Evolutionary conservation across 768 basidiomycete genomes (phyloP).

Genomic region (Xerocomellus dryophilus): DNA sequence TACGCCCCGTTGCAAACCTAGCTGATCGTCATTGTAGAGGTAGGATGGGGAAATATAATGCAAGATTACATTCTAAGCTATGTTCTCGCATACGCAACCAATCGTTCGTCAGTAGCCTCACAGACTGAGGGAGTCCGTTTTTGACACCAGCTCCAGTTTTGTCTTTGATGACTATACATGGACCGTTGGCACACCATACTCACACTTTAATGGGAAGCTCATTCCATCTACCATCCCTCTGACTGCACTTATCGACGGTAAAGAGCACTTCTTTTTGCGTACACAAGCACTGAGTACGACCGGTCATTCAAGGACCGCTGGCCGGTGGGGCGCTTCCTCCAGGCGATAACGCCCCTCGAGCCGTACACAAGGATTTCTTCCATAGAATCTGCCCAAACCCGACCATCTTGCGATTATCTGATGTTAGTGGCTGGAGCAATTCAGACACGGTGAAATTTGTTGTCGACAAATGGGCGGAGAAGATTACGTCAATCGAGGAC

Average conservation of each 20-base stretch:
- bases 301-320: conserved; percentile 31
- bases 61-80: conserved; percentile 36
- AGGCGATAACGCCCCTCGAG: conserved; percentile 28
- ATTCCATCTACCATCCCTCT: conserved; percentile 40
- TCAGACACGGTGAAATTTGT: conserved; percentile 28
- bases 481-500: conserved; percentile 33
- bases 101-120: conserved; percentile 32
- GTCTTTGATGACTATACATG: conserved; percentile 45
- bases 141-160: conserved; percentile 24
- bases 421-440: conserved; percentile 20
- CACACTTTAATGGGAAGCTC: conserved; percentile 31
- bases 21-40: conserved; percentile 19
- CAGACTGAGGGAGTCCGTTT: background rate
- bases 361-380: conserved; percentile 38
- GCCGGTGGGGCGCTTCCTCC: conserved; percentile 37
- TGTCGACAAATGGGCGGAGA: conserved; percentile 36
- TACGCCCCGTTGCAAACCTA: background rate
- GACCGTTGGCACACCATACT: conserved; percentile 34
- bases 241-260: conserved; percentile 36
- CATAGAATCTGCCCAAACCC: conserved; percentile 37
- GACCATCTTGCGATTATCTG: conserved; percentile 30
- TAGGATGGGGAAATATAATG: conserved; percentile 40
- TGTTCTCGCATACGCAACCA: conserved; percentile 32
- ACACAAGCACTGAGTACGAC: background rate
- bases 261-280: background rate